Evolutionary conservation across 2,329 filamentous ascomycete species (phyloP), one percentile per base, ranked within the genome.

Genomic region (Epichloe gansuensis): DNA sequence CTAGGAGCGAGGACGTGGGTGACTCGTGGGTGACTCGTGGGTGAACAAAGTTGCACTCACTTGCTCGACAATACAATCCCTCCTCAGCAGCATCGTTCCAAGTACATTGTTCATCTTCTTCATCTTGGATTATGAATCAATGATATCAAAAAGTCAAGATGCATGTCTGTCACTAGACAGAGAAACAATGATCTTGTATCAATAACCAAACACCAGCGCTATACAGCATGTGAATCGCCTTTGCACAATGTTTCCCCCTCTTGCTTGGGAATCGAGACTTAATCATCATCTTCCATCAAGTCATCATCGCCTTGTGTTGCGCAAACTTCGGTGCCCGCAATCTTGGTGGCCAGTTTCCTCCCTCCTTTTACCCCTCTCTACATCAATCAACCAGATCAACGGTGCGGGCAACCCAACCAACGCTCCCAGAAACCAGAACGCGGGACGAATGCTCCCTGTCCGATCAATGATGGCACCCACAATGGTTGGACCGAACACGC

Each of bases 391-490:
- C 64, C 83, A 85, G 68, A 97, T 88, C 49, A 97, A 72, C 1
- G 90, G 88, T 15, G 91, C 83, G 1, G 93, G 91, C 1, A 95
- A 68, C 5, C 86, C 85, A 6, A 98, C 86, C n/a, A 98, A 71
- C 5, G 82, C 75, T 0, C 88, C 89, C 42, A 98, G 73, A 65
- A 98, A 98, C 76, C 86, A 90, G 67, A 98, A 98, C 1, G 91
- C 91, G 6, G 86, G 86, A 48, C 88, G 77, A 54, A 93, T 91
- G 59, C 87, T 83, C 5, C 87, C 87, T 31, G 85, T 85, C 49
- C 74, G 80, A 68, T 97, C 91, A 12, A 93, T 95, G 58, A 98
- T 95, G 12, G 83, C 82, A 1, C 91, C 93, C 0, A 98, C 93
- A 64, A 98, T 91, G 0, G 89, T 86, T 0, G 93, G 93, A 0